Conservation (phyloP, 306 rosid species). For the Oemleria cerasiformis region DNA sequence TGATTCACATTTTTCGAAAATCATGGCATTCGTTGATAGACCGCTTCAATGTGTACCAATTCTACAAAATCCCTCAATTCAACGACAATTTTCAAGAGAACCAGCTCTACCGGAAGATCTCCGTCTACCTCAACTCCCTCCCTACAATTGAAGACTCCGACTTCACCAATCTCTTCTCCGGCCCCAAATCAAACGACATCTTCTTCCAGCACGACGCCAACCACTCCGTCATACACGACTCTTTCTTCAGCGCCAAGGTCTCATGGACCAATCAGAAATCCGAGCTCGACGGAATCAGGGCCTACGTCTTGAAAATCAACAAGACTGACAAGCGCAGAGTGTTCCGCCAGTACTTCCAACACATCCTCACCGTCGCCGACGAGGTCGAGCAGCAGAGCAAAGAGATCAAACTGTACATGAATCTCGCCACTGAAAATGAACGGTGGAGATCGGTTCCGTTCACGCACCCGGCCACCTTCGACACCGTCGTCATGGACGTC, state of each 20-base stretch:
- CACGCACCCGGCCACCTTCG: constrained; percentile 80
- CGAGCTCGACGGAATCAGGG: constrained; percentile 12
- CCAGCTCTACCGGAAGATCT: constrained; percentile 65
- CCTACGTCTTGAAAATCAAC: constrained; percentile 52
- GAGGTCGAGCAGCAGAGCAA: constrained; percentile 63
- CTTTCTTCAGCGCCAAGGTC: constrained; percentile 67
- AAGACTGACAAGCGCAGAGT: constrained; percentile 70
- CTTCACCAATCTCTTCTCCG: constrained; percentile 72
- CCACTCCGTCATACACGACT: constrained; percentile 54
- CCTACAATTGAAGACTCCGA: constrained; percentile 81
- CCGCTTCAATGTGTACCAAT: constrained; percentile 55
- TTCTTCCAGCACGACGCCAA: constrained; percentile 54
- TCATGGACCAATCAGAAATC: constrained; percentile 49
- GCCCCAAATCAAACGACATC: constrained; percentile 64
- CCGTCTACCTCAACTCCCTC: constrained; percentile 64
- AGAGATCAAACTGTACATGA: constrained; percentile 53
- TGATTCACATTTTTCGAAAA: constrained; percentile 45
- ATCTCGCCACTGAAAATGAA: constrained; percentile 24
- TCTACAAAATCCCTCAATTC: constrained; percentile 65
- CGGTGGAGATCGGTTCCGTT: constrained; percentile 74
- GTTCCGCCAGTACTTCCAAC: constrained; percentile 85
- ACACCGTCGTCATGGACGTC: constrained; percentile 63
- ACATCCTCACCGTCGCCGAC: constrained; percentile 57
- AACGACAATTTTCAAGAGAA: constrained; percentile 57
- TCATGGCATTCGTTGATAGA: constrained; percentile 54